Evolutionary conservation across 257 asterid genomes (phyloP).

Genomic region (Solanum lycopersicoides): DNA sequence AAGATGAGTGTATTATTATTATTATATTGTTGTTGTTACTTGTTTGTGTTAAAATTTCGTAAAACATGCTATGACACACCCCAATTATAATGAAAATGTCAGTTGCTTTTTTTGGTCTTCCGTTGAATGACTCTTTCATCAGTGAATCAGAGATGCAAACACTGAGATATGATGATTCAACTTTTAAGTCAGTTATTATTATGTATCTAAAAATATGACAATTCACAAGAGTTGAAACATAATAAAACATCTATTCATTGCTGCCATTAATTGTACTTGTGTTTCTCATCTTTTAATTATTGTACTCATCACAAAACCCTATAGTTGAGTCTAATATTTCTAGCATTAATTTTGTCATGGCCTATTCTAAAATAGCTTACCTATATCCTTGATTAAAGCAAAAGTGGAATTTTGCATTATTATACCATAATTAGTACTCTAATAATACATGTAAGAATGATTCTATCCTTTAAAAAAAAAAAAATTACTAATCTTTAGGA

Average conservation of each 20-base stretch:
- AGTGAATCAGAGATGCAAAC: slow-evolving; percentile 14
- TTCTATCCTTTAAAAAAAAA: not conserved
- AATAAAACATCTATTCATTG: not conserved
- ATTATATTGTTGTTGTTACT: not conserved
- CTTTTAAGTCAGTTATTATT: not conserved
- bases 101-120: slow-evolving; percentile 8
- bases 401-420: not conserved
- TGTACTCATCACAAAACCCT: not conserved
- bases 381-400: not conserved
- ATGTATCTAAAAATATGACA: not conserved
- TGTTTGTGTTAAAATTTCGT: not conserved
- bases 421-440: not conserved
- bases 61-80: not conserved
- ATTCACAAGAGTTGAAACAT: not conserved
- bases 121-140: not conserved
- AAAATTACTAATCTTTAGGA: not conserved
- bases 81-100: slow-evolving; percentile 9
- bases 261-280: not conserved
- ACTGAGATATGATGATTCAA: not conserved
- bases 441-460: not conserved
- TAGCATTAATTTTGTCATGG: not conserved
- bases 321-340: not conserved
- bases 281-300: not conserved
- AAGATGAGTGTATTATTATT: not conserved
- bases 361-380: not conserved